Percentiles rank a stretch among this genome's conserved stretches.
Conservation (phyloP, 805 yeast species). For the Wickerhamomyces pijperi region DNA sequence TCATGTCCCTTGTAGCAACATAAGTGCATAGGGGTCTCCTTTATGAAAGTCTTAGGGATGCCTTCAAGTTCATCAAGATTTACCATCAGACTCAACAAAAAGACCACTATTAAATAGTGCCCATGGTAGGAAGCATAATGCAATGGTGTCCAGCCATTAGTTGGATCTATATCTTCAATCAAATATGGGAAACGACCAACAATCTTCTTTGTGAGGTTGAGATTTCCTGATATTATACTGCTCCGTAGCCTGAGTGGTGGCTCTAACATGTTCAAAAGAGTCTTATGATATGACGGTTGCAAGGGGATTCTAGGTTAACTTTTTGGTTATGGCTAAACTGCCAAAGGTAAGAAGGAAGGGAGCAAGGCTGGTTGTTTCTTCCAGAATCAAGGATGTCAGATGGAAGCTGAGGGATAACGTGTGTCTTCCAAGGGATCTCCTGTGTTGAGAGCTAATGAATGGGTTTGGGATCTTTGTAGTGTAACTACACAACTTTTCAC, state of each 20-base stretch:
- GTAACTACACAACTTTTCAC: too few species aligned
- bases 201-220: slow-evolving; percentile 43
- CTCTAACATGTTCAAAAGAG: slow-evolving; percentile 48
- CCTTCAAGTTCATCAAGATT: slow-evolving; percentile 32
- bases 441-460: too few species aligned
- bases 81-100: slow-evolving; percentile 4
- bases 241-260: slow-evolving; percentile 56
- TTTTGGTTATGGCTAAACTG: too few species aligned
- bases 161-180: slow-evolving; percentile 55
- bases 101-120: slow-evolving; percentile 52
- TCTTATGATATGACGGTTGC: neutral
- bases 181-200: slow-evolving; percentile 60
- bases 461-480: too few species aligned
- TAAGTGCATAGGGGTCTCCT: slow-evolving; percentile 59
- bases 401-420: too few species aligned
- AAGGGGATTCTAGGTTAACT: too few species aligned
- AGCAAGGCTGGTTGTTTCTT: too few species aligned
- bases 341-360: too few species aligned
- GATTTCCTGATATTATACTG: slow-evolving; percentile 52
- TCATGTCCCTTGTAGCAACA: slow-evolving; percentile 55
- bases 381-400: too few species aligned
- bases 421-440: too few species aligned
- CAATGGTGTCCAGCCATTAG: slow-evolving; percentile 72
- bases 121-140: slow-evolving; percentile 77
- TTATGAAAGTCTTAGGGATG: slow-evolving; percentile 39